These are phyloP conservation scores for Dioscorea cayenensis DNA, from an alignment of 116 monocot genomes.

Conservation along the genomic window DNA sequence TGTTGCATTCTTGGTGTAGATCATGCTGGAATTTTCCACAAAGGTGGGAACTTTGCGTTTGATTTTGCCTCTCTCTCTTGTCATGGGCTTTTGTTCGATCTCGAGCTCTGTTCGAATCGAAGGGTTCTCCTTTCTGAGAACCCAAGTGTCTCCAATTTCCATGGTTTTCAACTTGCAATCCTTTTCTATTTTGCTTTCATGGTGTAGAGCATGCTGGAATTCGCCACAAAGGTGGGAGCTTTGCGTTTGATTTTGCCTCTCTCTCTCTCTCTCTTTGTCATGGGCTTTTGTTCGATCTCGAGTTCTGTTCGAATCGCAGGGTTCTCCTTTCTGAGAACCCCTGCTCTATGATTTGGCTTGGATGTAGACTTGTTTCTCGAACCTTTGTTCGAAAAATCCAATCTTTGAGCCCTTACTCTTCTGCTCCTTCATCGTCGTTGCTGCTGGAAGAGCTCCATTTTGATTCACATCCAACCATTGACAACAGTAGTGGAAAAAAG, in stretches of 20 bases:
- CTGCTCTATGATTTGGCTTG: neutral
- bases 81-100: neutral
- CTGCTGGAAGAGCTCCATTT: neutral
- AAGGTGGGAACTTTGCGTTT: neutral
- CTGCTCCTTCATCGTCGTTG: neutral
- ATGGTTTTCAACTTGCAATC: no score
- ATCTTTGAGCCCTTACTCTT: slow-evolving; percentile 2
- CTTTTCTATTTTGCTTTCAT: no score
- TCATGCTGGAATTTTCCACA: neutral
- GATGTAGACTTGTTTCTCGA: neutral
- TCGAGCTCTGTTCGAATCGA: neutral
- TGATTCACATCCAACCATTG: neutral
- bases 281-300: neutral
- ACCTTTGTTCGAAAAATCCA: neutral
- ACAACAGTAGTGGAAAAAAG: neutral
- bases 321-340: neutral
- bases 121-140: neutral
- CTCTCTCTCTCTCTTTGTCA: neutral
- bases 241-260: neutral
- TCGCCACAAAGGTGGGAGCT: neutral
- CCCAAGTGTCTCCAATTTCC: neutral
- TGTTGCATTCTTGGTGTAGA: no score
- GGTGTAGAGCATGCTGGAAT: no score
- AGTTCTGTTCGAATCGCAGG: neutral
- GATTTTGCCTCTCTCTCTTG: neutral